These are phyloP conservation scores for Hermanozyma aechmeae DNA, from an alignment of 805 yeast species.

Conservation along the genomic window DNA sequence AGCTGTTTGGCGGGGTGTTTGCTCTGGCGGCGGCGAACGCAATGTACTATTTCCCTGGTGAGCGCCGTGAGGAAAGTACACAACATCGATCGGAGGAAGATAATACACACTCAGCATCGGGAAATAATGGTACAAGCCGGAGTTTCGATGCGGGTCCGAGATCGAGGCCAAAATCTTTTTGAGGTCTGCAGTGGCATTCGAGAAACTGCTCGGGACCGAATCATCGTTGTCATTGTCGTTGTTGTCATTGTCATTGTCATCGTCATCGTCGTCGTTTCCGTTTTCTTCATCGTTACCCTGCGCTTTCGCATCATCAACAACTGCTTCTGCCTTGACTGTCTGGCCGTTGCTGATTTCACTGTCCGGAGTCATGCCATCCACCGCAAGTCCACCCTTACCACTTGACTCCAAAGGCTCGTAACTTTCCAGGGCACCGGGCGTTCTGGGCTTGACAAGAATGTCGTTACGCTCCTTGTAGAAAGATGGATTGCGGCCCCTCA, in stretches of 20 bases:
- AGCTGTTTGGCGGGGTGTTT: background rate
- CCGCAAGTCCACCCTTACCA: too few relatives aligned
- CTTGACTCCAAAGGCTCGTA: background rate
- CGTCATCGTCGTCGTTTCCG: constrained; percentile 1
- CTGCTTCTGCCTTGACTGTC: background rate
- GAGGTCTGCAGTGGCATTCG: constrained; percentile 1
- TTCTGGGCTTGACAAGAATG: constrained; percentile 25
- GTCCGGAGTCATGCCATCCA: too few relatives aligned
- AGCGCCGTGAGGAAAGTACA: constrained; percentile 46
- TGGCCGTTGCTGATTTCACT: too few relatives aligned
- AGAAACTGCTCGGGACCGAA: background rate
- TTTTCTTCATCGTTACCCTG: background rate
- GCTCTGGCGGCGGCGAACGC: background rate
- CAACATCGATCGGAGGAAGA: constrained; percentile 46
- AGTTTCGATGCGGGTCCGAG: constrained; percentile 1
- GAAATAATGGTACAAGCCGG: constrained; percentile 33
- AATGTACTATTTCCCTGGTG: constrained; percentile 20
- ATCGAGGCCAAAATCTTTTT: constrained; percentile 3
- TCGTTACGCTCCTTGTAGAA: constrained; percentile 48
- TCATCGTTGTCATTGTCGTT: background rate
- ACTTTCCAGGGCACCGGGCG: constrained; percentile 4
- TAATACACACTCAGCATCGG: constrained; percentile 43
- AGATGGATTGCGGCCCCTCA: constrained; percentile 55
- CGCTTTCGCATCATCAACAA: background rate
- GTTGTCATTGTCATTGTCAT: background rate